Conservation (phyloP, 2,329 filamentous ascomycete species). For the Dactylellina parvicollis region DNA sequence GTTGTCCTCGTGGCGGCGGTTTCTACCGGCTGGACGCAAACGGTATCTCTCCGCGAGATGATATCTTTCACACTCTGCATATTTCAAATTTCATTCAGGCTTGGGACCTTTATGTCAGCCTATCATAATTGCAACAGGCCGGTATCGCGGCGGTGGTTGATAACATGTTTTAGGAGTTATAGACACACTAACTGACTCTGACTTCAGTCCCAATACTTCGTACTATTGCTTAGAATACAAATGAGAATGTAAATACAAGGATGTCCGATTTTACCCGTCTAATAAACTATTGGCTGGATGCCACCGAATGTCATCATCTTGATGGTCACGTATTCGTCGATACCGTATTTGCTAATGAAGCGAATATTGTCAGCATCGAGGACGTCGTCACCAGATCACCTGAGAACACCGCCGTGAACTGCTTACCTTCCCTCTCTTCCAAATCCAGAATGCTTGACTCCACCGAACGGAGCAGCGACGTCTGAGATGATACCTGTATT, state of each 20-base stretch:
- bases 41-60: slow-evolving; percentile 11
- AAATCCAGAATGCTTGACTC: slow-evolving; percentile 83
- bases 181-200: too few relatives aligned
- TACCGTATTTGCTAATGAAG: slow-evolving; percentile 70
- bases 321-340: slow-evolving; percentile 78
- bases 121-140: too few relatives aligned
- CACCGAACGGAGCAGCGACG: slow-evolving; percentile 69
- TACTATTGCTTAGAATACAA: neutral
- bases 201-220: neutral
- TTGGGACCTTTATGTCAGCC: too few relatives aligned
- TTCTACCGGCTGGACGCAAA: slow-evolving; percentile 1
- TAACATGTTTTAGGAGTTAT: too few relatives aligned
- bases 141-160: too few relatives aligned
- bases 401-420: slow-evolving; percentile 2
- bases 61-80: too few relatives aligned
- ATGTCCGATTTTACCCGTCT: neutral
- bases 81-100: slow-evolving; percentile 6
- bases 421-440: slow-evolving; percentile 74
- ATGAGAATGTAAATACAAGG: slow-evolving; percentile 1
- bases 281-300: slow-evolving; percentile 25
- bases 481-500: slow-evolving; percentile 71
- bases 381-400: neutral
- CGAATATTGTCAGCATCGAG: slow-evolving; percentile 28
- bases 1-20: neutral
- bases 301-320: slow-evolving; percentile 71